phyloP scores from a whole-genome alignment of 139 green algal species.

The Limnomonas spitsbergensis region DNA sequence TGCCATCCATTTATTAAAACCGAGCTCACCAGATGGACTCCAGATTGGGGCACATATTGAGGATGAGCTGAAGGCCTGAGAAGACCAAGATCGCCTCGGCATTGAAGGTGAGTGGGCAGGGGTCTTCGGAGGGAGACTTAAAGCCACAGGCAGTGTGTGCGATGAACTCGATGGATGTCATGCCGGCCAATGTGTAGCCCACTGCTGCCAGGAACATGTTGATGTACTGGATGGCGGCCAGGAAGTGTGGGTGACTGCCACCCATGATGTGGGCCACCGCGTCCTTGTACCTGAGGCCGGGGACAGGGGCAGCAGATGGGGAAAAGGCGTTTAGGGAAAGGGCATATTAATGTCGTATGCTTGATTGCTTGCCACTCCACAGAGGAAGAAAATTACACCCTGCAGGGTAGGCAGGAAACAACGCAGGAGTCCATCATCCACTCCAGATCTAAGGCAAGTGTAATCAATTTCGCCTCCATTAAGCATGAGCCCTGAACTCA shows the following conservation, averaged over 20 bases:
- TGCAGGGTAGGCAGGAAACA: too few relatives aligned
- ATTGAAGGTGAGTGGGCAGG: not conserved
- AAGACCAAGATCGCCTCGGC: not conserved
- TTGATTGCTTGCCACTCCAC: too few relatives aligned
- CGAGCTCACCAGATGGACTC: not conserved
- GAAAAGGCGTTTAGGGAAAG: too few relatives aligned
- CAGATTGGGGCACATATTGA: not conserved
- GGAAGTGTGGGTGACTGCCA: not conserved
- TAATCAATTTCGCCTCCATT: too few relatives aligned
- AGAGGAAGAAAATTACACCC: too few relatives aligned
- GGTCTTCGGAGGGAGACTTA: too few relatives aligned
- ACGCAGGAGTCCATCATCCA: too few relatives aligned
- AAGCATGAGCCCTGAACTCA: too few relatives aligned
- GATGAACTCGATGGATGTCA: not conserved
- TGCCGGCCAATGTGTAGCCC: conserved; percentile 1
- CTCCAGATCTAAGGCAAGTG: too few relatives aligned
- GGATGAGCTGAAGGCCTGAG: not conserved
- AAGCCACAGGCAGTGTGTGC: not conserved
- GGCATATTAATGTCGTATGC: too few relatives aligned
- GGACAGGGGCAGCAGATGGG: too few relatives aligned
- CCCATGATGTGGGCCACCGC: not conserved
- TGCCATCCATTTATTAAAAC: too few relatives aligned
- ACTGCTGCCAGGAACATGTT: conserved; percentile 4
- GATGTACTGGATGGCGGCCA: not conserved
- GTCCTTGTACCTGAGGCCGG: not conserved